Evolutionary conservation across 176 grass and related monocot genomes (phyloP).

Genomic region (Avena insularis): DNA sequence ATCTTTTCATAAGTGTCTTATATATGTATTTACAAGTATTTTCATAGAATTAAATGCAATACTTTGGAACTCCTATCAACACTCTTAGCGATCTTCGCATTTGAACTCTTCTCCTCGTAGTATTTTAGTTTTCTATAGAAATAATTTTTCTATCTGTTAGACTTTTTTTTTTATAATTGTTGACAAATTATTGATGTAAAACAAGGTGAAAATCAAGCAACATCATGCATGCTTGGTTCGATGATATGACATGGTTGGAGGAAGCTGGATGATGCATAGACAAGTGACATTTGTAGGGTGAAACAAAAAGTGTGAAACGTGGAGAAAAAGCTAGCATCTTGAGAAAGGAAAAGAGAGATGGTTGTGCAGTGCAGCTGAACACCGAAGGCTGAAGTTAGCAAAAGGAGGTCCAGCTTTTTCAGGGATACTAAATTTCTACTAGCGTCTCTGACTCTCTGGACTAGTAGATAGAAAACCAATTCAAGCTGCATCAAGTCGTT

Average conservation of each 20-base stretch:
- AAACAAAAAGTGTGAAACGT: constrained; percentile 27
- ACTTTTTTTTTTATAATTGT: too few relatives aligned
- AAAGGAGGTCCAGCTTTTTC: neutral
- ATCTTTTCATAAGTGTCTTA: too few relatives aligned
- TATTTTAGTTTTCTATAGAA: too few relatives aligned
- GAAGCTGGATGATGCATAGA: neutral
- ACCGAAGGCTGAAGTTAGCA: neutral
- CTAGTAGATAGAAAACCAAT: neutral
- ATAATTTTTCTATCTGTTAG: neutral
- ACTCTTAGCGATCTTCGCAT: neutral
- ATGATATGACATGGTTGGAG: neutral
- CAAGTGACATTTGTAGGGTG: neutral
- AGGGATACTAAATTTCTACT: neutral
- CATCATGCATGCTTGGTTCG: neutral
- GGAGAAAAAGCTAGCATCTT: neutral
- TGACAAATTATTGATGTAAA: neutral
- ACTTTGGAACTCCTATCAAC: neutral
- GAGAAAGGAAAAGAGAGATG: too few relatives aligned
- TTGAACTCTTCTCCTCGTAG: neutral
- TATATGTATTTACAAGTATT: neutral
- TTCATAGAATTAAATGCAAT: neutral
- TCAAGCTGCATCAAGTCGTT: neutral
- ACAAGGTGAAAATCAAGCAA: neutral
- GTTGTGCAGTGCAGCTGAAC: constrained; percentile 21
- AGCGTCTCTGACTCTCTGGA: neutral